A percentile compares a stretch with the other conserved stretches of the same genome.
phyloP scores from a whole-genome alignment of 2,329 filamentous ascomycete genomes.

The Ophiostoma montium region DNA sequence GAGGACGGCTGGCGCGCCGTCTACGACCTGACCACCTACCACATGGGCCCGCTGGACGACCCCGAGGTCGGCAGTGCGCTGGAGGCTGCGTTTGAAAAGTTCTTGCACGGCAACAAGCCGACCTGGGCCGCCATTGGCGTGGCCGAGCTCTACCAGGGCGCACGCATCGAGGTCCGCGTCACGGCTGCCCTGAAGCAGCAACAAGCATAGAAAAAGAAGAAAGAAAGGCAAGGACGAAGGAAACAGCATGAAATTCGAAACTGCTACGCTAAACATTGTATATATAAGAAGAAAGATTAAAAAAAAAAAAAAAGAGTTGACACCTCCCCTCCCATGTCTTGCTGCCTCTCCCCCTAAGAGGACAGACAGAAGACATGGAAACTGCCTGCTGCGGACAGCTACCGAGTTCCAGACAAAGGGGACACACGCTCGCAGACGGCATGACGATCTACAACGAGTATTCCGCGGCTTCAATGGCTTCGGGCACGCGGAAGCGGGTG shows the following conservation, averaged over 20 bases:
- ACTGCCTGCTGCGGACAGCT: no score
- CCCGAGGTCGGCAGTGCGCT: neutral
- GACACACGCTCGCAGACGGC: no score
- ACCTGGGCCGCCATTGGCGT: conserved; percentile 1
- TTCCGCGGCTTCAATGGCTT: neutral
- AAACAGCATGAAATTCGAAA: no score
- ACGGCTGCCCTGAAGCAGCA: neutral
- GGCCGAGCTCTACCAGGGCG: neutral
- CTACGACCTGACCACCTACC: conserved; percentile 2
- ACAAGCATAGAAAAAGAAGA: neutral
- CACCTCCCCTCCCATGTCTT: no score
- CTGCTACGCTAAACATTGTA: no score
- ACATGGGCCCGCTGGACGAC: neutral
- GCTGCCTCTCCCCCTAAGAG: no score
- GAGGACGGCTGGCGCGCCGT: conserved; percentile 2
- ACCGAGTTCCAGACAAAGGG: no score
- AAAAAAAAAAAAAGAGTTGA: no score
- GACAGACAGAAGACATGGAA: no score
- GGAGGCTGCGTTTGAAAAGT: neutral
- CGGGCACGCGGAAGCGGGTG: neutral
- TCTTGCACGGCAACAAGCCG: neutral
- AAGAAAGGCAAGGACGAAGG: neutral
- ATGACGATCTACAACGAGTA: no score
- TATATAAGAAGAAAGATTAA: no score
- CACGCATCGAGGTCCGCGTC: conserved; percentile 1